Base-by-base conservation (phyloP, 176 grass and related monocot genomes). In the Ampelocalamus luodianensis region DNA sequence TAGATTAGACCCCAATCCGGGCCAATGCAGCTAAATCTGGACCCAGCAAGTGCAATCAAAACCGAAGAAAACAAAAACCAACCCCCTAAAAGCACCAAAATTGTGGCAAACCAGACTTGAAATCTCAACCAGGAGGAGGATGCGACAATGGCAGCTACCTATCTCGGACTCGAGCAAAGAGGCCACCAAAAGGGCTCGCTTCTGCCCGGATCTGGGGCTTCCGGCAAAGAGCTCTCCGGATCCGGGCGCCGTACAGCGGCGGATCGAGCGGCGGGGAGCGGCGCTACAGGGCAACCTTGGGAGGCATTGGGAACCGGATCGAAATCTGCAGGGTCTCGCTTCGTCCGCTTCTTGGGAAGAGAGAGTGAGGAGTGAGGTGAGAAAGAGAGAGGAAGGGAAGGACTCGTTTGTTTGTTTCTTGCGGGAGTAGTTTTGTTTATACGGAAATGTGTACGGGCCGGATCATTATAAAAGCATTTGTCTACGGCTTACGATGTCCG, bases 11-110 rank as follows among this genome's bases (percentile, higher is more conserved):
- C n/a, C 65, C 20, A 86, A 37, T 77, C 54, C 55, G 3, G 43
- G 45, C 22, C 38, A 82, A 90, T 90, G 88, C 78, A 82, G 83
- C 44, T 82, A 83, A 87, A 90, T 85, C 78, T 86, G 85, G 40
- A 23, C 56, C 27, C 22, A 48, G 77, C n/a, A 44, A 42, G 48
- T 55, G 46, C 46, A 27, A 51, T 81, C 49, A 13, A 71, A 38
- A 34, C 34, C 39, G 6, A 53, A 22, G 64, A 29, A 76, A 56
- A 65, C 44, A 22, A 63, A 32, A 29, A 24, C 6, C 56, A 63
- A 24, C 34, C 62, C 62, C 11, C 26, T 6, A 54, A 88, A 79
- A 46, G 23, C 42, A 76, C 55, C 71, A 8, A 61, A 76, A 65
- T 1, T 79, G 58, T 1, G 23, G 32, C 65, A 38, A 56, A 59